Base-by-base conservation (phyloP, 2,329 filamentous ascomycete genomes). In the Colletotrichum neosansevieriae region DNA sequence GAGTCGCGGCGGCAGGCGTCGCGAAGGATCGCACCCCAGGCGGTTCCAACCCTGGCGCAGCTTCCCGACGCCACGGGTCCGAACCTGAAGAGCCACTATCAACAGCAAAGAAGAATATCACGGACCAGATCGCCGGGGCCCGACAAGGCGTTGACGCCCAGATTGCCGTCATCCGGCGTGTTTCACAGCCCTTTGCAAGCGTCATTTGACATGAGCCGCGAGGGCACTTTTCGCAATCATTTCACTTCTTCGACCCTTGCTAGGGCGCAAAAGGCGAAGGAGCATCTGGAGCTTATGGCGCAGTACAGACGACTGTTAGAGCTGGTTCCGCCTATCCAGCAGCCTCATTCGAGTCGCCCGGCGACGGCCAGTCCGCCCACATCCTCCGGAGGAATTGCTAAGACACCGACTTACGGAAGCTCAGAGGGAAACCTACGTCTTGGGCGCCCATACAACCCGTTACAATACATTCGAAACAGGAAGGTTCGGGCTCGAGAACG, bases 381-480 rank as follows among this genome's bases (percentile, higher is more conserved):
- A 0, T 83, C 85, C 9, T 82, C 84, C 24, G 70, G 74, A 56
- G 53, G 83, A 57, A 79, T 73, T 62, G 44, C 66, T 76, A 70
- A 66, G 13, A 51, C 60, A 10, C 53, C 71, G 10, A 71, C 68
- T 2, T 61, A 62, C 2, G 70, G 74, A 80, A 54, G 72, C 80
- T 68, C 64, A 76, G 82, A 73, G 60, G 77, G 66, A 69, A 77
- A 62, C 77, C 78, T 70, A 58, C 81, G 73, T 66, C 78, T 91
- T 7, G 92, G 92, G 4, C 90, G 94, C 59, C 81, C 84, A 2
- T 98, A 98, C 77, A 97, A 99, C 76, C 96, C 95, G 4, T 81
- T 99, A 24, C 96, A 98, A 78, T 94, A 94, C 73, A 92, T 98
- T 63, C 91, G 96, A 19, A 98, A 99, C 76, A 88, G 95, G 54